A percentile compares a stretch with the other conserved stretches of the same genome.
phyloP scores from a whole-genome alignment of 2,329 filamentous ascomycete genomes.

The Trichoderma semiorbis region DNA sequence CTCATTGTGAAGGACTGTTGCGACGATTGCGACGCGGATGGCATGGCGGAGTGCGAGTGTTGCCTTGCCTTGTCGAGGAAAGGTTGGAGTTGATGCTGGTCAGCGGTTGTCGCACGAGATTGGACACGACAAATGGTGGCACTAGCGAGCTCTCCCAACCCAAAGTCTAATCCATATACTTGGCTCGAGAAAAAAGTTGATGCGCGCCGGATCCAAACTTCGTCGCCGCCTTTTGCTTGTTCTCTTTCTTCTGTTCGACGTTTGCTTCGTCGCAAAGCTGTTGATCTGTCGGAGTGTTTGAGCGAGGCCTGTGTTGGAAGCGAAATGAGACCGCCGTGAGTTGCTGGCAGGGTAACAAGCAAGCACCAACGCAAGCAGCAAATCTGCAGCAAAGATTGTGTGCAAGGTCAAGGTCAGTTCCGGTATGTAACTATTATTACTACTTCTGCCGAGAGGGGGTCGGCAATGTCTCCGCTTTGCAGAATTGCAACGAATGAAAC shows the following conservation, averaged over 20 bases:
- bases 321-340: constrained; percentile 10
- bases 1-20: constrained; percentile 58
- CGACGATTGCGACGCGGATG: constrained; percentile 49
- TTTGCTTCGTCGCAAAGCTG: neutral
- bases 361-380: neutral
- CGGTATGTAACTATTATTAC: neutral
- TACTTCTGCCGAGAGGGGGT: constrained; percentile 9
- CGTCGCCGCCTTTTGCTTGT: neutral
- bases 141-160: neutral
- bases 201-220: neutral
- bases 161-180: constrained; percentile 7
- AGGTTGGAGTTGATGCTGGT: neutral
- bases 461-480: constrained; percentile 17
- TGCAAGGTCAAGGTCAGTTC: neutral
- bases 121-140: constrained; percentile 7
- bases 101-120: constrained; percentile 13
- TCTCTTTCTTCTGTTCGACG: neutral
- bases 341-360: constrained; percentile 16
- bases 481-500: constrained; percentile 9
- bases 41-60: constrained; percentile 26
- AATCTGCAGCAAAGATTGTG: constrained; percentile 10
- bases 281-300: neutral
- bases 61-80: neutral
- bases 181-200: neutral
- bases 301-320: neutral